Conservation (phyloP, 2,329 filamentous ascomycete species). For the Colletotrichum lupini region DNA sequence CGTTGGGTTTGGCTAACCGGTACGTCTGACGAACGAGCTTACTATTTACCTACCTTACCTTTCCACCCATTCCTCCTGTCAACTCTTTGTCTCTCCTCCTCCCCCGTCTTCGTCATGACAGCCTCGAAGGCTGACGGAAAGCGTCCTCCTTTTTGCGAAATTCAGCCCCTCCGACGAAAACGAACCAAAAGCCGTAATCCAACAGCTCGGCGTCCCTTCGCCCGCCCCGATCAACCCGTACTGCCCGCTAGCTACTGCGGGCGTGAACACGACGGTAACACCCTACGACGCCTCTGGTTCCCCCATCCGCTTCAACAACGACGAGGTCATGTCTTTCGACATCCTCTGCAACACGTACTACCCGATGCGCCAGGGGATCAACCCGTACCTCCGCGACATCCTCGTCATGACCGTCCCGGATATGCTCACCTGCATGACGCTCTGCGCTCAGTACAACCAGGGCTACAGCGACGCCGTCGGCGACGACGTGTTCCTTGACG, state of each 20-base stretch:
- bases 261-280: conserved; percentile 19
- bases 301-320: conserved; percentile 36
- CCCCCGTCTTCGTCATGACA: conserved; percentile 5
- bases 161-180: background rate
- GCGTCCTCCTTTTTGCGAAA: background rate
- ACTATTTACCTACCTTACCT: background rate
- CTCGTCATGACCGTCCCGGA: conserved; percentile 31
- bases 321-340: conserved; percentile 34
- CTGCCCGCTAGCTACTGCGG: conserved; percentile 6
- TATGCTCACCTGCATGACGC: conserved; percentile 35
- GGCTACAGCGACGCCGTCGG: conserved; percentile 35
- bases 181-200: conserved; percentile 1
- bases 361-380: conserved; percentile 32
- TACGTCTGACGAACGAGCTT: conserved; percentile 27
- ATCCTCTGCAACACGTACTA: conserved; percentile 34
- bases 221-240: conserved; percentile 35
- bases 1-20: conserved; percentile 31
- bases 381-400: conserved; percentile 31
- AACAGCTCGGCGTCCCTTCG: conserved; percentile 30
- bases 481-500: conserved; percentile 28
- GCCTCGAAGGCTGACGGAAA: conserved; percentile 32
- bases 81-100: conserved; percentile 8
- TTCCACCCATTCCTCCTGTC: background rate
- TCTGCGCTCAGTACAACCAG: conserved; percentile 36
- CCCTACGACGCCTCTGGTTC: conserved; percentile 34